These are phyloP conservation scores for Chaetomium sp. DNA, from an alignment of 2,329 filamentous ascomycete species.

Conservation along the genomic window DNA sequence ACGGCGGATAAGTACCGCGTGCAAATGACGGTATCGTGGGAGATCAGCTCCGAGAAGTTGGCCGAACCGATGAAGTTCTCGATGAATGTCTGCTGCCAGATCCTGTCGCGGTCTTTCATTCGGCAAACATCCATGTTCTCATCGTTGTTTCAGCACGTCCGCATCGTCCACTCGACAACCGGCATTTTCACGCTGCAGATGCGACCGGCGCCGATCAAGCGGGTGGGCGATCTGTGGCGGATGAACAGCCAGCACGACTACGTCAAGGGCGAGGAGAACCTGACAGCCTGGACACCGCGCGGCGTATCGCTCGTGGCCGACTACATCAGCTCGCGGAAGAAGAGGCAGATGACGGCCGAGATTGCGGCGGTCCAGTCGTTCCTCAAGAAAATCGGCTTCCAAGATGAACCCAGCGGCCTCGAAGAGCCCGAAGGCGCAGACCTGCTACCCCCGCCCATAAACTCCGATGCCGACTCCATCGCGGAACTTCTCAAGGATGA, in stretches of 20 bases:
- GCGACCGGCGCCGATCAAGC: conserved; percentile 85
- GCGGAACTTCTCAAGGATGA: conserved; percentile 56
- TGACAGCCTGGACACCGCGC: conserved; percentile 83
- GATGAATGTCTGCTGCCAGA: conserved; percentile 78
- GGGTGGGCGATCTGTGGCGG: conserved; percentile 90
- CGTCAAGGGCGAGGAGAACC: conserved; percentile 89
- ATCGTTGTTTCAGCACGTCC: conserved; percentile 79
- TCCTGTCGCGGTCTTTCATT: conserved; percentile 80
- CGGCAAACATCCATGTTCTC: conserved; percentile 86
- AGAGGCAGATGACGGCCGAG: conserved; percentile 73
- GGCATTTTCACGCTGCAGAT: conserved; percentile 85
- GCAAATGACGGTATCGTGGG: conserved; percentile 84
- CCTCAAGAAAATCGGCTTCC: conserved; percentile 60
- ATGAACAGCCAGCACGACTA: conserved; percentile 95
- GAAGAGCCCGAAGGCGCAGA: conserved; percentile 47
- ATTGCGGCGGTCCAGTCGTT: conserved; percentile 74
- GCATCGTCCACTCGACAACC: conserved; percentile 84
- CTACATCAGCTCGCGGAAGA: conserved; percentile 74
- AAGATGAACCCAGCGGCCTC: conserved; percentile 37
- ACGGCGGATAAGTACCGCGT: conserved; percentile 93
- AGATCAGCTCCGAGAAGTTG: conserved; percentile 79
- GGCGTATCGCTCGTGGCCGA: conserved; percentile 91
- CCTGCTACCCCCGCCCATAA: conserved; percentile 35
- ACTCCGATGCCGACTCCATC: conserved; percentile 48
- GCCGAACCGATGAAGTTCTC: conserved; percentile 88